Evolutionary conservation across 2,329 filamentous ascomycete species (phyloP).

Genomic region (Talaromyces sp.): DNA sequence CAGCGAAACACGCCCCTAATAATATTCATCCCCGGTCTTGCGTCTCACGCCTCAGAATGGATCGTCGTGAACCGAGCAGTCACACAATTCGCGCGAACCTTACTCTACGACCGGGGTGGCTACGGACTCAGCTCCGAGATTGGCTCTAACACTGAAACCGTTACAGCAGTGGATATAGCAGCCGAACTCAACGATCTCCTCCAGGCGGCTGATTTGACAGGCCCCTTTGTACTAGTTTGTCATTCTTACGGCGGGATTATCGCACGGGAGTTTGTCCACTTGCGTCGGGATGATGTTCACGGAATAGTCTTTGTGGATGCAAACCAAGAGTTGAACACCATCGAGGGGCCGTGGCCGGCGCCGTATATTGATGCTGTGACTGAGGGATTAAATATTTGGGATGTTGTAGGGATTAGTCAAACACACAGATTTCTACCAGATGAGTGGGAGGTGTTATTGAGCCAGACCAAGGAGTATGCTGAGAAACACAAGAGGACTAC

Average conservation of each 20-base stretch:
- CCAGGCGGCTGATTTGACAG: constrained; percentile 13
- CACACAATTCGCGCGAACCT: constrained; percentile 21
- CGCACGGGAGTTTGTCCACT: constrained; percentile 19
- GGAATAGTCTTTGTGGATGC: constrained; percentile 21
- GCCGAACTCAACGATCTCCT: constrained; percentile 20
- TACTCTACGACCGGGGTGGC: constrained; percentile 26
- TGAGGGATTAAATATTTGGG: neutral
- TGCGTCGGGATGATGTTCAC: constrained; percentile 12
- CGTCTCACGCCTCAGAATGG: constrained; percentile 24
- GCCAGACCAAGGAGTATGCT: constrained; percentile 17
- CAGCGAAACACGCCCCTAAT: constrained; percentile 22
- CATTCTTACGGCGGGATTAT: constrained; percentile 23
- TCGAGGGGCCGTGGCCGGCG: constrained; percentile 4
- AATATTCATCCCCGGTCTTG: constrained; percentile 24
- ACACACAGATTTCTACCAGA: constrained; percentile 11
- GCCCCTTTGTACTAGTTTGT: constrained; percentile 19
- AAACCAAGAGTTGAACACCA: constrained; percentile 20
- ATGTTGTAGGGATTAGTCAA: neutral
- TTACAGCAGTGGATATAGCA: constrained; percentile 21
- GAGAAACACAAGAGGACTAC: constrained; percentile 15
- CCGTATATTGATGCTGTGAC: neutral
- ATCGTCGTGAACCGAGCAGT: constrained; percentile 22
- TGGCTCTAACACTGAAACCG: constrained; percentile 1
- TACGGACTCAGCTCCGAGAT: constrained; percentile 22
- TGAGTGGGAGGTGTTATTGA: constrained; percentile 18